These are phyloP conservation scores for Phytophthora quininea DNA, from an alignment of 352 stramenopile genomes.

Conservation along the genomic window DNA sequence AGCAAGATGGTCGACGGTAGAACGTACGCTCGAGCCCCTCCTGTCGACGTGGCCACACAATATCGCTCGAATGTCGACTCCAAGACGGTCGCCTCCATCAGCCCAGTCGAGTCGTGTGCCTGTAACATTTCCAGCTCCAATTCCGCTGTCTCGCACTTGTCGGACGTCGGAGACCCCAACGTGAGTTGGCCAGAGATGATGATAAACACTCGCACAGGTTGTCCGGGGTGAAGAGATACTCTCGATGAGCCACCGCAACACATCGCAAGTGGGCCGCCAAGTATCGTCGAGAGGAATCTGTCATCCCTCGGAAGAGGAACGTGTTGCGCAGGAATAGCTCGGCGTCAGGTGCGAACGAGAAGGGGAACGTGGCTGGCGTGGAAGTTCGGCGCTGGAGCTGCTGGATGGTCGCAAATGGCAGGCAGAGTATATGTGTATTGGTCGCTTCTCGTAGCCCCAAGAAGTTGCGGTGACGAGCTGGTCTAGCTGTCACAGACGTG, in stretches of 20 bases:
- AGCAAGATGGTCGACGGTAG: constrained; percentile 43
- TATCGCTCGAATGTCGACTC: constrained; percentile 49
- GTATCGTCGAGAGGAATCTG: constrained; percentile 42
- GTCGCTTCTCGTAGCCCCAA: constrained; percentile 47
- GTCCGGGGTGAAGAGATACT: constrained; percentile 68
- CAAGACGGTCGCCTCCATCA: constrained; percentile 48
- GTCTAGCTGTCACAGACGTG: constrained; percentile 40
- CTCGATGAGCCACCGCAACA: constrained; percentile 37
- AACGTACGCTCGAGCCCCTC: constrained; percentile 39
- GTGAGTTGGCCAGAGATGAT: constrained; percentile 51
- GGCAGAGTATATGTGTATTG: constrained; percentile 42
- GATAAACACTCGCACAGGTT: constrained; percentile 51
- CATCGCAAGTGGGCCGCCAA: constrained; percentile 48
- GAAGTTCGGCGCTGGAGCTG: constrained; percentile 28
- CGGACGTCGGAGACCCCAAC: constrained; percentile 26
- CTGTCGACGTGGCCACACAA: constrained; percentile 44
- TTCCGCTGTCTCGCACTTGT: constrained; percentile 33
- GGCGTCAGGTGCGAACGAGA: constrained; percentile 23
- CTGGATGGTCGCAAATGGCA: constrained; percentile 41
- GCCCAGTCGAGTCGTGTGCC: constrained; percentile 44
- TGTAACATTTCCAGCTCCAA: constrained; percentile 69
- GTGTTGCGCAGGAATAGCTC: constrained; percentile 43
- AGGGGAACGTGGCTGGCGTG: constrained; percentile 19
- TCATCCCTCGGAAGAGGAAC: constrained; percentile 51
- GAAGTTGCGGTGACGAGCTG: constrained; percentile 50